phyloP scores from a whole-genome alignment of 495 filamentous ascomycete genomes.

The Podospora anserina region DNA sequence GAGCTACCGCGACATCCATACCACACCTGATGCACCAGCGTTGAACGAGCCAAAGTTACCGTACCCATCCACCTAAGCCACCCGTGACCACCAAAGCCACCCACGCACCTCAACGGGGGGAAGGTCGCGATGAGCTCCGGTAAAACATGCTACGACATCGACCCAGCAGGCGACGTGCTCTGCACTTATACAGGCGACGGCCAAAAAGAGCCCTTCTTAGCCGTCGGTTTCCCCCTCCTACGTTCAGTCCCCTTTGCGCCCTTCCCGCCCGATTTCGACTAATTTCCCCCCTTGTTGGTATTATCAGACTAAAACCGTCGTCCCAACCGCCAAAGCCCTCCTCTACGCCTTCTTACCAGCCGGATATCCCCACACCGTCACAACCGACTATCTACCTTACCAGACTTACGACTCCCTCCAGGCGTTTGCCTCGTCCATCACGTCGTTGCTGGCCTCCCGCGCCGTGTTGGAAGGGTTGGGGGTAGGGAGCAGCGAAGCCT shows the following conservation, averaged over 20 bases:
- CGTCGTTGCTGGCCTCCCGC: slow-evolving; percentile 78
- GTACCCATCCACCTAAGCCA: not conserved
- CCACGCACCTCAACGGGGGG: not conserved
- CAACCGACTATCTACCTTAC: slow-evolving; percentile 79
- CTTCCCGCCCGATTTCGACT: not conserved
- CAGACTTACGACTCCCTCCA: slow-evolving; percentile 78
- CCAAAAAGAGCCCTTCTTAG: slow-evolving; percentile 22
- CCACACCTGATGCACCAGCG: not conserved
- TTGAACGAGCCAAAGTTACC: not conserved
- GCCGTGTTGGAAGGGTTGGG: slow-evolving; percentile 91
- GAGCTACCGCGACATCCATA: not conserved
- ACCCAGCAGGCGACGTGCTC: slow-evolving; percentile 39
- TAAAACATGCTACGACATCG: slow-evolving; percentile 34
- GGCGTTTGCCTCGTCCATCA: slow-evolving; percentile 92
- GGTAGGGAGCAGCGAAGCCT: slow-evolving; percentile 81
- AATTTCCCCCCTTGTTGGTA: not conserved
- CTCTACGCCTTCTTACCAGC: slow-evolving; percentile 84
- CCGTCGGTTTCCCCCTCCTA: slow-evolving; percentile 18
- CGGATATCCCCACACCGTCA: slow-evolving; percentile 90
- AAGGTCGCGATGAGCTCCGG: slow-evolving; percentile 28
- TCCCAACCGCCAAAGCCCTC: slow-evolving; percentile 37
- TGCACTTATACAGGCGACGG: slow-evolving; percentile 33
- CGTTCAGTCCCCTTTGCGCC: not conserved
- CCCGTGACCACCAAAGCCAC: not conserved
- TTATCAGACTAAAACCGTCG: slow-evolving; percentile 30